A percentile compares a stretch with the other conserved stretches of the same genome.
phyloP scores from a whole-genome alignment of 2,329 filamentous ascomycete species.

The Cercospora beticola region DNA sequence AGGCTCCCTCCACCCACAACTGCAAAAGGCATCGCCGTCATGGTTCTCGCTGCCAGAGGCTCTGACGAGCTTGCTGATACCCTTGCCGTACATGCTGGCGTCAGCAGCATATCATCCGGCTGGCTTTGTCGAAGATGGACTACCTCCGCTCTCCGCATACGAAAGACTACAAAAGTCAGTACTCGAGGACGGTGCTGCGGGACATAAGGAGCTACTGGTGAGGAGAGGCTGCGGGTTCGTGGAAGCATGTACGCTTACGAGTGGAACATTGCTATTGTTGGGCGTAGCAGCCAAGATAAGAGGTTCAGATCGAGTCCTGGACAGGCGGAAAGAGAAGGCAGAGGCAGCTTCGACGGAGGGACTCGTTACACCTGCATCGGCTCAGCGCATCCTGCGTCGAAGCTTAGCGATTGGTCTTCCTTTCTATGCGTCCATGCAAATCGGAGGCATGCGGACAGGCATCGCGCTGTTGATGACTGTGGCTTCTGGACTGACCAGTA shows the following conservation, averaged over 20 bases:
- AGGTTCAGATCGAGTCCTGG: constrained; percentile 32
- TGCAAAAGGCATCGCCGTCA: constrained; percentile 26
- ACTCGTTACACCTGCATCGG: constrained; percentile 19
- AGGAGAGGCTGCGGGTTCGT: constrained; percentile 37
- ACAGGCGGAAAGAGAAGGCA: constrained; percentile 34
- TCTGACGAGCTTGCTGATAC: constrained; percentile 52
- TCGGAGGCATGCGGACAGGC: constrained; percentile 56
- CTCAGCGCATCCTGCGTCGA: constrained; percentile 26
- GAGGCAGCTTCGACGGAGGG: constrained; percentile 15
- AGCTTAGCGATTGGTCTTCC: constrained; percentile 45
- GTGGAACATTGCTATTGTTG: constrained; percentile 47
- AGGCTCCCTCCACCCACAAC: constrained; percentile 24
- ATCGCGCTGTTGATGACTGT: constrained; percentile 51
- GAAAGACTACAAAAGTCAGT: constrained; percentile 33
- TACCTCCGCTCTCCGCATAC: constrained; percentile 36
- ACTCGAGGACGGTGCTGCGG: constrained; percentile 21
- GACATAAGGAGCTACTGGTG: constrained; percentile 5
- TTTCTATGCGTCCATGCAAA: constrained; percentile 56
- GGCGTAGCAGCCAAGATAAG: constrained; percentile 43
- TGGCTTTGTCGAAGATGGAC: constrained; percentile 26
- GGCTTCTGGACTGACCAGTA: constrained; percentile 46
- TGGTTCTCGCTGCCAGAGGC: constrained; percentile 47
- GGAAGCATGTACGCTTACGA: constrained; percentile 48
- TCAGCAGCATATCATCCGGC: constrained; percentile 46
- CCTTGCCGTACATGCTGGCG: constrained; percentile 50